A percentile compares a stretch with the other conserved stretches of the same genome.
These are phyloP conservation scores for Penicillium sp. DNA, from an alignment of 2,329 filamentous ascomycete species.

Conservation along the genomic window DNA sequence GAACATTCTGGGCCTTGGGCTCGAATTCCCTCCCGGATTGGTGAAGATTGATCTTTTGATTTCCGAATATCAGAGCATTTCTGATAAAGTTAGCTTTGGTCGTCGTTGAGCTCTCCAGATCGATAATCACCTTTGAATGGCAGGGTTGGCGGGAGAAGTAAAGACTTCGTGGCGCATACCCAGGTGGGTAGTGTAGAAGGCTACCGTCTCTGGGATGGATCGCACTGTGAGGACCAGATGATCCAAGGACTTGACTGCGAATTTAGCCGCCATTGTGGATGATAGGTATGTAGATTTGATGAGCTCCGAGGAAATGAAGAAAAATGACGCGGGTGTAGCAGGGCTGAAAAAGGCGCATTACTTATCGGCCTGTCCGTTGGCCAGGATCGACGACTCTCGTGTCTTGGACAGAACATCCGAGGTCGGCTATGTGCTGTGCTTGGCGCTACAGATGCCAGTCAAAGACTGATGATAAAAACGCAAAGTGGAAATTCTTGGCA, in stretches of 20 bases:
- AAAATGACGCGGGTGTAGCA: not conserved
- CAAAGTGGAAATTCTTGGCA: not conserved
- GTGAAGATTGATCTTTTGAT: constrained; percentile 65
- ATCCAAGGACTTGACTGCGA: constrained; percentile 54
- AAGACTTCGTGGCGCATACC: constrained; percentile 62
- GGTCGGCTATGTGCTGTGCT: not conserved
- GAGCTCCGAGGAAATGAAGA: not conserved
- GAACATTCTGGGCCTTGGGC: constrained; percentile 57
- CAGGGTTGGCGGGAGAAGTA: constrained; percentile 42
- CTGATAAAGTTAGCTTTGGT: constrained; percentile 31
- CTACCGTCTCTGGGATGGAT: constrained; percentile 51
- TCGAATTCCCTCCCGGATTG: constrained; percentile 61
- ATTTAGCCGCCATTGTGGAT: constrained; percentile 19
- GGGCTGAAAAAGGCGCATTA: constrained; percentile 1
- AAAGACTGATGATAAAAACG: not conserved
- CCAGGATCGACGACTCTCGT: not conserved
- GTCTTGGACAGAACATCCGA: not conserved
- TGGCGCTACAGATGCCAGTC: not conserved
- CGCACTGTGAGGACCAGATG: constrained; percentile 63
- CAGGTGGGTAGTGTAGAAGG: constrained; percentile 59
- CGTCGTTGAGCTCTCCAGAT: not conserved
- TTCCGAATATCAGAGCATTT: constrained; percentile 59
- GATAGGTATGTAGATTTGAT: not conserved
- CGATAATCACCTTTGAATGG: constrained; percentile 23
- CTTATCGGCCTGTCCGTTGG: not conserved